Percentiles rank a stretch among this genome's conserved stretches.
phyloP scores from a whole-genome alignment of 31 red algal species.

The Asparagopsis taxiformis region DNA sequence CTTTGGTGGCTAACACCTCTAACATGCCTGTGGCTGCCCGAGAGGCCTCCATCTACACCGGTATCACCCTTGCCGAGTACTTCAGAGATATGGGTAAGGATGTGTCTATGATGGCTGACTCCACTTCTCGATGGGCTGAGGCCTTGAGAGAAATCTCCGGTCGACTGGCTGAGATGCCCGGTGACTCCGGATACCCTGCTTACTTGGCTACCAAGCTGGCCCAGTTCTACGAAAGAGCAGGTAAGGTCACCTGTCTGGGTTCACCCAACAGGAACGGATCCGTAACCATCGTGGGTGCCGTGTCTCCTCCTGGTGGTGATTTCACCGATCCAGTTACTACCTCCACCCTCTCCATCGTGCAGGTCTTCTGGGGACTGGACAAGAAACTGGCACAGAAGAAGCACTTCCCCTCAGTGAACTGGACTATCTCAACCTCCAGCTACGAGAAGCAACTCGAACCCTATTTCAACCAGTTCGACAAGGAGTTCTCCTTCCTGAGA shows the following conservation, averaged over 20 bases:
- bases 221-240: slow-evolving; percentile 98
- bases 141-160: slow-evolving; percentile 98
- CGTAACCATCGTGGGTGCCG: slow-evolving; percentile 98
- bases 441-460: slow-evolving; percentile 85
- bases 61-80: slow-evolving; percentile 99
- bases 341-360: slow-evolving; percentile 92
- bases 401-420: slow-evolving; percentile 97
- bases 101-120: slow-evolving; percentile 99
- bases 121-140: slow-evolving; percentile 98
- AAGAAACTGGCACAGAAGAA: slow-evolving; percentile 94
- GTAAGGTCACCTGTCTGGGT: slow-evolving; percentile 86
- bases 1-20: slow-evolving; percentile 97
- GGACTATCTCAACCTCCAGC: slow-evolving; percentile 91
- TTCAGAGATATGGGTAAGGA: slow-evolving; percentile 99
- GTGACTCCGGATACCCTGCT: slow-evolving; percentile 96
- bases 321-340: slow-evolving; percentile 98
- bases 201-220: slow-evolving; percentile 96
- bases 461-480: slow-evolving; percentile 79
- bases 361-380: slow-evolving; percentile 98
- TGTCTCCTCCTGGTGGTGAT: slow-evolving; percentile 97
- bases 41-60: slow-evolving; percentile 99
- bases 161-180: slow-evolving; percentile 99
- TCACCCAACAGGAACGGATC: slow-evolving; percentile 85
- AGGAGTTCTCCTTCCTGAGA: slow-evolving; percentile 82
- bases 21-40: slow-evolving; percentile 99